Percentiles rank a stretch among this genome's conserved stretches.
phyloP scores from a whole-genome alignment of 805 yeast species.

The Tetrapisispora namnaoensis region DNA sequence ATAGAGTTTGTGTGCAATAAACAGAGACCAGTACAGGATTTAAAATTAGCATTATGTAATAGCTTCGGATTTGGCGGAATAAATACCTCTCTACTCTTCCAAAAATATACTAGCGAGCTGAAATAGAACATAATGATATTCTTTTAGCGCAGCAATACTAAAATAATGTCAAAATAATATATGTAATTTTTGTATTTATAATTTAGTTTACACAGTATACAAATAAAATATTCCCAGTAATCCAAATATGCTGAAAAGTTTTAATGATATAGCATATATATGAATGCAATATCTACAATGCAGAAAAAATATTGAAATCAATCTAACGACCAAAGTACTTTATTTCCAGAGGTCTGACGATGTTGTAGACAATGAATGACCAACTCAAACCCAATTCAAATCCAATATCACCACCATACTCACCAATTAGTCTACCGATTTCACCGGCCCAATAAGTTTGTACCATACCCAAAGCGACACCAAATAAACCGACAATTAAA shows the following conservation, averaged over 20 bases:
- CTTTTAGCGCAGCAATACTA: too few relatives aligned
- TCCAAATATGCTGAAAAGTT: background rate
- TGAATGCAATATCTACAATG: background rate
- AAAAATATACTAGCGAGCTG: background rate
- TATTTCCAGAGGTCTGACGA: slow-evolving; percentile 53
- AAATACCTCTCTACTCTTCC: slow-evolving; percentile 63
- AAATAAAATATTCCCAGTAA: background rate
- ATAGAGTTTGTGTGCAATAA: slow-evolving; percentile 50
- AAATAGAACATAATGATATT: too few relatives aligned
- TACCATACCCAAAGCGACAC: slow-evolving; percentile 79
- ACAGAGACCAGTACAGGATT: slow-evolving; percentile 31
- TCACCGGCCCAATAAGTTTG: slow-evolving; percentile 80
- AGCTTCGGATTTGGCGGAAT: slow-evolving; percentile 98
- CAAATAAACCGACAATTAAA: slow-evolving; percentile 75
- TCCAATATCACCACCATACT: slow-evolving; percentile 75
- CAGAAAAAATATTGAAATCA: background rate
- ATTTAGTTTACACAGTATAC: background rate
- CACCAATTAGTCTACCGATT: slow-evolving; percentile 51
- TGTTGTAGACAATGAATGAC: slow-evolving; percentile 51
- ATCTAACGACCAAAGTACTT: slow-evolving; percentile 42
- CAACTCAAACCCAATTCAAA: slow-evolving; percentile 67
- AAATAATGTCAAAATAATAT: background rate
- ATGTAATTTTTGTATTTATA: background rate
- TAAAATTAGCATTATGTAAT: slow-evolving; percentile 64
- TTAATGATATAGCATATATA: background rate